Evolutionary conservation across 1,139 yeast genomes (phyloP).

Genomic region (Torulaspora globosa): DNA sequence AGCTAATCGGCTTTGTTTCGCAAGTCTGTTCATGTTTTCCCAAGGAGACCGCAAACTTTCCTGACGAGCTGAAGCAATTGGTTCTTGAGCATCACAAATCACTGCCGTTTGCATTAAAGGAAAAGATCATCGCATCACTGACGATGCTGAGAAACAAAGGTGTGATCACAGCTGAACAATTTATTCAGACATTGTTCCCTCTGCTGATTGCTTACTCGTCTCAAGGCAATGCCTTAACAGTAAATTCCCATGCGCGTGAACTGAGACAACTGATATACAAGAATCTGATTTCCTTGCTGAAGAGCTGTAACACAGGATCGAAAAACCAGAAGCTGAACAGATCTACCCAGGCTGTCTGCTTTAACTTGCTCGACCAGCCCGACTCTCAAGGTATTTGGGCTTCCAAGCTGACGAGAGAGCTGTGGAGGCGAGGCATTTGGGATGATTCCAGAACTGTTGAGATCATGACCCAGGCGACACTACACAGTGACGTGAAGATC

Average conservation of each 20-base stretch:
- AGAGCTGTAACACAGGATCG: slow-evolving; percentile 77
- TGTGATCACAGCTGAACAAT: slow-evolving; percentile 70
- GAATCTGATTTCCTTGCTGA: slow-evolving; percentile 71
- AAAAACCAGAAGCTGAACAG: slow-evolving; percentile 77
- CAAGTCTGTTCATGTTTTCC: slow-evolving; percentile 92
- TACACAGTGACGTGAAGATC: slow-evolving; percentile 80
- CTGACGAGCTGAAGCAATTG: slow-evolving; percentile 68
- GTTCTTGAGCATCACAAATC: slow-evolving; percentile 73
- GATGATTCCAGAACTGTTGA: slow-evolving; percentile 95
- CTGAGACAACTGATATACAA: slow-evolving; percentile 78
- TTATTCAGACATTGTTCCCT: slow-evolving; percentile 87
- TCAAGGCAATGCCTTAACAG: slow-evolving; percentile 46
- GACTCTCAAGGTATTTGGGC: slow-evolving; percentile 93
- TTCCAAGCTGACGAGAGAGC: slow-evolving; percentile 85
- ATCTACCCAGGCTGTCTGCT: slow-evolving; percentile 85
- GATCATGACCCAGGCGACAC: slow-evolving; percentile 92
- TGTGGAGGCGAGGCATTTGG: slow-evolving; percentile 98
- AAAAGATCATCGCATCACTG: slow-evolving; percentile 83
- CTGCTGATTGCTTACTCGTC: slow-evolving; percentile 53
- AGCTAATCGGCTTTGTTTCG: slow-evolving; percentile 81
- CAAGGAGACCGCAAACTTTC: slow-evolving; percentile 78
- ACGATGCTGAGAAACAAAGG: slow-evolving; percentile 87
- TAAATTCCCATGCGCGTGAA: slow-evolving; percentile 67
- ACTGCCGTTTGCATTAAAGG: slow-evolving; percentile 79
- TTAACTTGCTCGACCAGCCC: slow-evolving; percentile 74